phyloP scores from a whole-genome alignment of 2,329 filamentous ascomycete species.

The Neofusicoccum ribis region DNA sequence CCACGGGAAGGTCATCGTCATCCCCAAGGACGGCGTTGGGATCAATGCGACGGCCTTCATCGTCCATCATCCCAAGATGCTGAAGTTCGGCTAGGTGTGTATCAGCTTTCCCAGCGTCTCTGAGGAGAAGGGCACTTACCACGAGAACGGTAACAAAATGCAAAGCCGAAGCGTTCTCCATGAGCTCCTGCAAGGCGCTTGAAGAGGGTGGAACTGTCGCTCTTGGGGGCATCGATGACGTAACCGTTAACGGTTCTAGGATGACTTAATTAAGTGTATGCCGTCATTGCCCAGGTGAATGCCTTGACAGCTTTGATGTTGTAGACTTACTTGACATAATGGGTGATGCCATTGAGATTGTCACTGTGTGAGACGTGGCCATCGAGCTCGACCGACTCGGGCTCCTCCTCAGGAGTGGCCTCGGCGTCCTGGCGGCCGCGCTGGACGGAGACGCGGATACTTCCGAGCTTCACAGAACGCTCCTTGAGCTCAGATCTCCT shows the following conservation, averaged over 20 bases:
- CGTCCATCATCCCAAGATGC: constrained; percentile 4
- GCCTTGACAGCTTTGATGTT: neutral
- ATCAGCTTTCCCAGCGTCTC: neutral
- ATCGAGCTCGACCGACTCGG: neutral
- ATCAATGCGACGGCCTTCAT: neutral
- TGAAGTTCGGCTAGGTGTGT: neutral
- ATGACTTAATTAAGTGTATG: neutral
- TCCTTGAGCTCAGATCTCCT: neutral
- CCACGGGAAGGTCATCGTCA: neutral
- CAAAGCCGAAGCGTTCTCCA: neutral
- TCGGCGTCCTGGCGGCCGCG: constrained; percentile 1
- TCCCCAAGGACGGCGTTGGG: neutral
- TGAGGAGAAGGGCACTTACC: neutral
- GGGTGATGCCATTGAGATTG: neutral
- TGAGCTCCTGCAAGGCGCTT: neutral
- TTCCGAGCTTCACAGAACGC: neutral
- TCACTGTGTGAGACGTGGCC: neutral
- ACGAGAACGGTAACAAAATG: constrained; percentile 8
- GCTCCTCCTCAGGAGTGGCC: neutral
- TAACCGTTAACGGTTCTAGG: neutral
- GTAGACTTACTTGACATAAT: constrained; percentile 3
- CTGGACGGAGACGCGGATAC: constrained; percentile 7
- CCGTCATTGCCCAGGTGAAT: neutral
- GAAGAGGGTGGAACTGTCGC: neutral
- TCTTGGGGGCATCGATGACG: neutral